Conservation (phyloP, 768 basidiomycete genomes). For the Udeniomyces megalosporus region DNA sequence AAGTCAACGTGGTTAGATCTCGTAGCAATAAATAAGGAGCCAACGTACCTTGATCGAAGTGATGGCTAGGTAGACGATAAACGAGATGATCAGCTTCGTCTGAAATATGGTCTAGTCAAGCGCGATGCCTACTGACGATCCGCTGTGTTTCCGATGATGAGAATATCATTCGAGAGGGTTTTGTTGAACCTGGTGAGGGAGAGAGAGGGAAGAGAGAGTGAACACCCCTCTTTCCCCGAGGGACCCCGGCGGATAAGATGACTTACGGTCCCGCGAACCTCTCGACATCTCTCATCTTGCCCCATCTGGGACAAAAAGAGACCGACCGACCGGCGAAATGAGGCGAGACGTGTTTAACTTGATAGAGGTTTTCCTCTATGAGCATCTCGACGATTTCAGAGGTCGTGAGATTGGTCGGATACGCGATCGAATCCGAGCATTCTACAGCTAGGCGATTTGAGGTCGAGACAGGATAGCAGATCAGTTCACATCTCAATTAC, state of each 20-base stretch:
- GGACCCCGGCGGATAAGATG: too few relatives aligned
- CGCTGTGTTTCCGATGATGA: conserved; percentile 12
- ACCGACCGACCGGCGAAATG: conserved; percentile 2
- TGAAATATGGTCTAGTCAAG: too few relatives aligned
- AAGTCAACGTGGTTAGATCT: too few relatives aligned
- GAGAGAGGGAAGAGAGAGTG: not conserved
- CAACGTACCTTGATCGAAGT: not conserved
- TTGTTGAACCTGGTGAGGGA: not conserved
- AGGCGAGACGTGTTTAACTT: not conserved
- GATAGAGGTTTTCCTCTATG: not conserved
- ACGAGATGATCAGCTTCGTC: too few relatives aligned
- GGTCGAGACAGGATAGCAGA: not conserved
- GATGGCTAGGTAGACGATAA: not conserved
- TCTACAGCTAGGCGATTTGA: not conserved
- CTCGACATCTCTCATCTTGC: conserved; percentile 1
- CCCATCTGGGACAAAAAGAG: not conserved
- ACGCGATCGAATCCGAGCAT: conserved; percentile 4
- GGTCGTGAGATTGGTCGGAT: not conserved
- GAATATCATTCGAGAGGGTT: not conserved
- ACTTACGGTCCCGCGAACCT: conserved; percentile 4
- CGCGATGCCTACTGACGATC: not conserved
- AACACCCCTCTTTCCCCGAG: not conserved
- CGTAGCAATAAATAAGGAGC: too few relatives aligned
- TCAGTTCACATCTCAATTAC: not conserved
- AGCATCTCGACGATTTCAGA: not conserved